phyloP scores from a whole-genome alignment of 192 early-diverging fungal genomes.

The Backusella westeae region DNA sequence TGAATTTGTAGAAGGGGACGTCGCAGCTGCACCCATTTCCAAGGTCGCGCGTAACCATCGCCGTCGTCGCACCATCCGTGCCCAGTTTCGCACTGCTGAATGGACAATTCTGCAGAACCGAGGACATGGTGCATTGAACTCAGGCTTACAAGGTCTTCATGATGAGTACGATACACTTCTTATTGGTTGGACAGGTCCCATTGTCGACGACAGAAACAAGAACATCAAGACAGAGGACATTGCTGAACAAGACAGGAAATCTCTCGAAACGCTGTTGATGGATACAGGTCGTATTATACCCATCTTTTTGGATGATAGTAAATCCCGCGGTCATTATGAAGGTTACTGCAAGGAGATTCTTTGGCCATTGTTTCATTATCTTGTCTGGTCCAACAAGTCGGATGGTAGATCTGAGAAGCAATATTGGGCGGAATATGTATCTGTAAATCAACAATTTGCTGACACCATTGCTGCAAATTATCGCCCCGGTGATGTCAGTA shows the following conservation, averaged over 20 bases:
- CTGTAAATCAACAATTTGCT: conserved; percentile 81
- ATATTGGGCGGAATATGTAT: conserved; percentile 80
- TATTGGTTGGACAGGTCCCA: conserved; percentile 74
- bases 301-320: conserved; percentile 70
- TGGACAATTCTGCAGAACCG: conserved; percentile 47
- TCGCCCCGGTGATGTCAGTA: conserved; percentile 75
- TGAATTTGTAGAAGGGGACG: not conserved
- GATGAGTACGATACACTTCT: conserved; percentile 59
- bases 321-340: conserved; percentile 87
- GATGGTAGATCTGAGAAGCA: conserved; percentile 62
- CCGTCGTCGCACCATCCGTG: conserved; percentile 7
- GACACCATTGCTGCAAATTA: conserved; percentile 71
- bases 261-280: conserved; percentile 57
- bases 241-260: conserved; percentile 56
- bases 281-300: conserved; percentile 64
- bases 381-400: conserved; percentile 76
- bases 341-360: conserved; percentile 96
- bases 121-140: conserved; percentile 87
- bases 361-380: conserved; percentile 96
- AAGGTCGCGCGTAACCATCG: conserved; percentile 16
- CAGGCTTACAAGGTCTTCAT: conserved; percentile 74
- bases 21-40: conserved; percentile 1
- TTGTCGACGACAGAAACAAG: conserved; percentile 51
- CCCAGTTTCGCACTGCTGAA: conserved; percentile 9
- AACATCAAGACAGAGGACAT: conserved; percentile 47